phyloP scores from a whole-genome alignment of 1,284 basidiomycete genomes.

The Tilletiopsis washingtonensis region DNA sequence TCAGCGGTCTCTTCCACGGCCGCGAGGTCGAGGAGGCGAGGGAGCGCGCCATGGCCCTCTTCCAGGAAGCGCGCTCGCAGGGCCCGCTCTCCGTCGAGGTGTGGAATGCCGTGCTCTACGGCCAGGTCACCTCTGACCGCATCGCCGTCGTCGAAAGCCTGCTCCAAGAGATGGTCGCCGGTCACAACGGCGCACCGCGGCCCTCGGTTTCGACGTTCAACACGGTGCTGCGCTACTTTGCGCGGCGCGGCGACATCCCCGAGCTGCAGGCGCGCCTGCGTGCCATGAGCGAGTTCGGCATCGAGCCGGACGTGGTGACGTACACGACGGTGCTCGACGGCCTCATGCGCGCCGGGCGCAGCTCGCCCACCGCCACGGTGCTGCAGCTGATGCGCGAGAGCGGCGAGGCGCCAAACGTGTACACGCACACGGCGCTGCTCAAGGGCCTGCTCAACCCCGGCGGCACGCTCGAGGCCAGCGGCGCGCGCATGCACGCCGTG shows the following conservation, averaged over 20 bases:
- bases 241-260: conserved; percentile 15
- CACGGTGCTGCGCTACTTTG: conserved; percentile 26
- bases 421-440: conserved; percentile 40
- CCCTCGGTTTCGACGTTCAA: conserved; percentile 38
- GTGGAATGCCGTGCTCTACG: conserved; percentile 31
- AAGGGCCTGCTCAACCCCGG: conserved; percentile 10
- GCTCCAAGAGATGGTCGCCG: conserved; percentile 21
- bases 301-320: conserved; percentile 33
- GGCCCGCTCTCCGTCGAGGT: conserved; percentile 18
- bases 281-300: conserved; percentile 12
- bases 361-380: conserved; percentile 15
- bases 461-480: background rate
- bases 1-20: conserved; percentile 18
- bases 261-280: conserved; percentile 19
- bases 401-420: conserved; percentile 23
- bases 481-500: background rate
- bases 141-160: conserved; percentile 15
- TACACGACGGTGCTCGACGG: conserved; percentile 39
- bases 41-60: conserved; percentile 23
- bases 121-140: conserved; percentile 14
- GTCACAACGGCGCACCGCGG: conserved; percentile 13
- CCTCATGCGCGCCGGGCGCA: conserved; percentile 20
- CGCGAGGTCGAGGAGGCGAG: conserved; percentile 9
- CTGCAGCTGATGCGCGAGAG: conserved; percentile 27
- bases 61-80: conserved; percentile 10